These are phyloP conservation scores for Tympanopsis confertula DNA, from an alignment of 2,329 filamentous ascomycete species.

Conservation along the genomic window DNA sequence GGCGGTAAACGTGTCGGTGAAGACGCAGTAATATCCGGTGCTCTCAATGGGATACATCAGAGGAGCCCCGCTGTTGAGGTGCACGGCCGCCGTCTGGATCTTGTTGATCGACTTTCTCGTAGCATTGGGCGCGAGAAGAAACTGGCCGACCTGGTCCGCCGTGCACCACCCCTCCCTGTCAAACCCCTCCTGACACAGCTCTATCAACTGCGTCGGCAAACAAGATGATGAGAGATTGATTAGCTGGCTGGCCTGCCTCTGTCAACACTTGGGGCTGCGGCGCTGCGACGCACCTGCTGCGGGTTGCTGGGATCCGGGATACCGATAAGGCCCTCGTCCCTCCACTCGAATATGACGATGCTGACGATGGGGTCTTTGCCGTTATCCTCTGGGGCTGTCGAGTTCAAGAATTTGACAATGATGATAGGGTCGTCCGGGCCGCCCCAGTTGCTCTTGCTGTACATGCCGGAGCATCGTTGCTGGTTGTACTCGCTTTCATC, in stretches of 20 bases:
- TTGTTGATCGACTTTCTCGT: slow-evolving; percentile 57
- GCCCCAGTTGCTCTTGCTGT: slow-evolving; percentile 79
- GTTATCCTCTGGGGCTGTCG: slow-evolving; percentile 41
- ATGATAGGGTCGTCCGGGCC: slow-evolving; percentile 84
- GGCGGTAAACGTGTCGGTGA: slow-evolving; percentile 59
- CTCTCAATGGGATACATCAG: slow-evolving; percentile 77
- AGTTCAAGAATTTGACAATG: slow-evolving; percentile 63
- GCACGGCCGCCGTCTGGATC: slow-evolving; percentile 70
- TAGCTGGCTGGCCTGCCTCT: slow-evolving; percentile 19
- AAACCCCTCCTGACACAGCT: slow-evolving; percentile 66
- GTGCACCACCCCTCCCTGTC: slow-evolving; percentile 64
- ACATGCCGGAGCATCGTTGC: slow-evolving; percentile 57
- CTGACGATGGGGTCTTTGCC: slow-evolving; percentile 71
- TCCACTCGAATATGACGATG: slow-evolving; percentile 88
- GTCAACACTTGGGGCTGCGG: slow-evolving; percentile 15
- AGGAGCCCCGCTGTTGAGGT: slow-evolving; percentile 61
- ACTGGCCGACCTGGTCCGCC: slow-evolving; percentile 67
- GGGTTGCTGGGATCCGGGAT: slow-evolving; percentile 43
- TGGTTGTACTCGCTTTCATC: not conserved
- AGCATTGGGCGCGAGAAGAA: slow-evolving; percentile 69
- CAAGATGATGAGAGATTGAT: slow-evolving; percentile 2
- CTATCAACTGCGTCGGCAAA: slow-evolving; percentile 35
- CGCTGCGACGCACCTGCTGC: slow-evolving; percentile 31
- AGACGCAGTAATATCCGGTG: slow-evolving; percentile 93
- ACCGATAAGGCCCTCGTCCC: slow-evolving; percentile 70